phyloP scores from a whole-genome alignment of 768 basidiomycete species.

The Saitozyma podzolica region DNA sequence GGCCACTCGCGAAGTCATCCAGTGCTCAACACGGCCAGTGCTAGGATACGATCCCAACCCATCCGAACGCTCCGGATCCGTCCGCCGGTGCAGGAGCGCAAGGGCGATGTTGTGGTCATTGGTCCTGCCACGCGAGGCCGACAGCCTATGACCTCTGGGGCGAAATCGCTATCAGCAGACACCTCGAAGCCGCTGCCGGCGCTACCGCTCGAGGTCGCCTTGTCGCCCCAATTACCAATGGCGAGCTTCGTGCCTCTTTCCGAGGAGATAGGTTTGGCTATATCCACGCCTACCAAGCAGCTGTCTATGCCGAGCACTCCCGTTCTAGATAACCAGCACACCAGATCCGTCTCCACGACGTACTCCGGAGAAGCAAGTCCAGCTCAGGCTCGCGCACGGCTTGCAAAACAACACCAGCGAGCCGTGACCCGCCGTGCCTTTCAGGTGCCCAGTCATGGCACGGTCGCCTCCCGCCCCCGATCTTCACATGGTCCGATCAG shows the following conservation, averaged over 20 bases:
- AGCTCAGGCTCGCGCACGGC: constrained; percentile 28
- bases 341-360: too few species aligned
- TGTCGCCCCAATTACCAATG: too few species aligned
- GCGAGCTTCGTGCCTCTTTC: too few species aligned
- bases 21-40: too few species aligned
- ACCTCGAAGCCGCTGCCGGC: constrained; percentile 27
- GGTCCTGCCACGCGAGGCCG: too few species aligned
- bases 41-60: constrained; percentile 3
- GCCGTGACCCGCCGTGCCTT: constrained; percentile 39
- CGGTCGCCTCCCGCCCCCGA: constrained; percentile 9
- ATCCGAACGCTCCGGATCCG: constrained; percentile 11
- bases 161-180: neutral
- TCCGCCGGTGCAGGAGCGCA: constrained; percentile 7
- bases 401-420: constrained; percentile 44
- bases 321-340: too few species aligned
- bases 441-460: constrained; percentile 18
- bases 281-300: too few species aligned
- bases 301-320: too few species aligned
- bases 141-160: neutral
- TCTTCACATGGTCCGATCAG: neutral
- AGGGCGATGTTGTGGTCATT: constrained; percentile 20
- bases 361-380: constrained; percentile 2
- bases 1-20: too few species aligned
- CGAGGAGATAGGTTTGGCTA: too few species aligned
- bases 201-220: too few species aligned